Base-by-base conservation (phyloP, 805 yeast genomes). In the Cyberlindnera galapagoensis region DNA sequence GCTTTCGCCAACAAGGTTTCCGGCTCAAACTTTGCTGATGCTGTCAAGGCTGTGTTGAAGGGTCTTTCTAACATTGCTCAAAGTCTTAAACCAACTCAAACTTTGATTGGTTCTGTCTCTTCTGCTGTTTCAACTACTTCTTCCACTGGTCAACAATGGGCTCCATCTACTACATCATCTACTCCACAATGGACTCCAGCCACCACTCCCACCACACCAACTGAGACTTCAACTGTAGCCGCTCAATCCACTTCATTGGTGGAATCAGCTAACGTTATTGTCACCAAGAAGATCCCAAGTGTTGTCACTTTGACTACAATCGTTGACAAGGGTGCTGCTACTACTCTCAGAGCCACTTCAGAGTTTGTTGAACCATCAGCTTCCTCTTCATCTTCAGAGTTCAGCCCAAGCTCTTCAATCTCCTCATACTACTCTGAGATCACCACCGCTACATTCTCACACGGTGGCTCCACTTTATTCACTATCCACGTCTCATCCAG, bases 1-100 rank as follows among this genome's bases (percentile, higher is more conserved):
- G 86, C 75, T 22, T 56, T 64, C 38, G 67, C 72, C 42, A 62
- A 67, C 33, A 47, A 53, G 29, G 62, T 64, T 22, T 62, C 63
- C 37, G 79, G 71, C 22, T 48, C 42, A 17, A 40, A 66, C 10
- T 71, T 67, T 39, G 68, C 67, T 10, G 53, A 50, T 20, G 62
- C 58, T 24, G 51, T 75, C 54, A 71, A 71, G 52, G 38, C 52
- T 18, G 49, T 69, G 26, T 52, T 74, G 42, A 54, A 51, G 10
- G 47, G 45, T 18, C 22, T 30, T 47, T 9, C 28, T 24, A 34
- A 26, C 45, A 18, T 49, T 16, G 15, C 45, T 10, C 23, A 49
- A 11, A 16, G 40, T 21, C 12, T 49, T 12, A 14, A 54, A 15
- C 22, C 44, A 19, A 28, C 49, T 10, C 14, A 50, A 7, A n/a